Evolutionary conservation across 2,329 filamentous ascomycete species (phyloP).

Genomic region (Neofusicoccum ribis): DNA sequence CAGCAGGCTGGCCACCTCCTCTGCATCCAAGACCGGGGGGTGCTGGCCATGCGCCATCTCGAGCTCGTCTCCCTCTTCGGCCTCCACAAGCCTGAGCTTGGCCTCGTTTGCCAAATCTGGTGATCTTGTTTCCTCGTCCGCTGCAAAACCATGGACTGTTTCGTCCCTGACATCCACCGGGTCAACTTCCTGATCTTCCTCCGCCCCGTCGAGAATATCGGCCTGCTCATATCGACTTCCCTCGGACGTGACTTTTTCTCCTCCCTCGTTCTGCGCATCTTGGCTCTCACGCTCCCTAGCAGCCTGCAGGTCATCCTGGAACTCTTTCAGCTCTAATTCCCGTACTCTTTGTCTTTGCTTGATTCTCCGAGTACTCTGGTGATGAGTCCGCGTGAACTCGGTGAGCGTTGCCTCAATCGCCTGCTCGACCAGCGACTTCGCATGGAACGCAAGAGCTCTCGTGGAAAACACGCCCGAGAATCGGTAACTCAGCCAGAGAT

Average conservation of each 20-base stretch:
- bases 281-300: neutral
- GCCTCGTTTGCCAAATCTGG: too few species aligned
- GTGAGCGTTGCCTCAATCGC: constrained; percentile 62
- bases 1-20: neutral
- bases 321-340: neutral
- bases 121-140: neutral
- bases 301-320: neutral
- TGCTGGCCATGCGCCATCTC: neutral
- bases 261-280: neutral
- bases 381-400: neutral
- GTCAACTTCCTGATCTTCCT: neutral
- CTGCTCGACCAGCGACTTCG: constrained; percentile 74
- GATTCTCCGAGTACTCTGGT: neutral
- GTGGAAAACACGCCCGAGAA: constrained; percentile 79
- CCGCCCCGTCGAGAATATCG: constrained; percentile 2
- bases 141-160: neutral
- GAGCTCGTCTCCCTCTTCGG: neutral
- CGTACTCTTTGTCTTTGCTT: neutral
- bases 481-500: constrained; percentile 91
- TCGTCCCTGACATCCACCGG: neutral
- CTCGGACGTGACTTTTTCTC: neutral
- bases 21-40: neutral
- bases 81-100: neutral
- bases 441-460: constrained; percentile 73
- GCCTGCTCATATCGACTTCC: neutral